phyloP scores from a whole-genome alignment of 192 early-diverging fungal genomes.

The Coemansia sp. region DNA sequence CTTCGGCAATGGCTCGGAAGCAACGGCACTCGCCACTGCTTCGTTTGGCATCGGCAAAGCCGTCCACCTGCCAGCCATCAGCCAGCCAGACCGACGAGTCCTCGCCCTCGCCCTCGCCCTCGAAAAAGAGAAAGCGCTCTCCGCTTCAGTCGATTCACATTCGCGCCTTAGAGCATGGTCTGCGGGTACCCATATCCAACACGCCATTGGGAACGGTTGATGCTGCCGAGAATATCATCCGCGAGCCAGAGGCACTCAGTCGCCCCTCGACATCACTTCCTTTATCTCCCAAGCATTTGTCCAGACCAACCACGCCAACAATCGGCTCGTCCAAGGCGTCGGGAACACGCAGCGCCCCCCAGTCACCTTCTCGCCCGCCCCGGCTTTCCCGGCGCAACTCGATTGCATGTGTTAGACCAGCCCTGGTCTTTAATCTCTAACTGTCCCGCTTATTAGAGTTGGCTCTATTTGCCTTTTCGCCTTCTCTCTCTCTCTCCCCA shows the following conservation, averaged over 20 bases:
- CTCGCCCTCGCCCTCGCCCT: neutral
- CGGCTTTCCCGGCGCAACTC: slow-evolving; percentile 35
- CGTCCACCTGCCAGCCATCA: slow-evolving; percentile 6
- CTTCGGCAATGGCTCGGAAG: slow-evolving; percentile 13
- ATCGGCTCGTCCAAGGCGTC: neutral
- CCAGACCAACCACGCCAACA: slow-evolving; percentile 3
- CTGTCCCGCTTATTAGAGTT: too few species aligned
- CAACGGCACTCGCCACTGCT: slow-evolving; percentile 21
- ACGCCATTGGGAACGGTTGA: slow-evolving; percentile 37
- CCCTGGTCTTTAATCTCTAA: slow-evolving; percentile 13
- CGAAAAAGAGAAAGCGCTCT: slow-evolving; percentile 30
- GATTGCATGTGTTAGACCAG: slow-evolving; percentile 13
- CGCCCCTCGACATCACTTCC: slow-evolving; percentile 14
- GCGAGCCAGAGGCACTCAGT: neutral
- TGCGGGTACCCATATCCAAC: slow-evolving; percentile 46
- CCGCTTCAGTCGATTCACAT: slow-evolving; percentile 46
- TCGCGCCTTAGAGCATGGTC: slow-evolving; percentile 44
- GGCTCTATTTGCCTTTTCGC: neutral
- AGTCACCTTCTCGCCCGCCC: slow-evolving; percentile 9
- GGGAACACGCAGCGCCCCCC: slow-evolving; percentile 6
- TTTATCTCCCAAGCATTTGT: neutral
- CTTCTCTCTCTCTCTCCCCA: neutral
- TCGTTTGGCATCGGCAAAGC: slow-evolving; percentile 22
- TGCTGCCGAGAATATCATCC: slow-evolving; percentile 41
- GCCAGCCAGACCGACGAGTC: neutral